phyloP scores from a whole-genome alignment of 78 protist genomes.

The Guillardia theta region DNA sequence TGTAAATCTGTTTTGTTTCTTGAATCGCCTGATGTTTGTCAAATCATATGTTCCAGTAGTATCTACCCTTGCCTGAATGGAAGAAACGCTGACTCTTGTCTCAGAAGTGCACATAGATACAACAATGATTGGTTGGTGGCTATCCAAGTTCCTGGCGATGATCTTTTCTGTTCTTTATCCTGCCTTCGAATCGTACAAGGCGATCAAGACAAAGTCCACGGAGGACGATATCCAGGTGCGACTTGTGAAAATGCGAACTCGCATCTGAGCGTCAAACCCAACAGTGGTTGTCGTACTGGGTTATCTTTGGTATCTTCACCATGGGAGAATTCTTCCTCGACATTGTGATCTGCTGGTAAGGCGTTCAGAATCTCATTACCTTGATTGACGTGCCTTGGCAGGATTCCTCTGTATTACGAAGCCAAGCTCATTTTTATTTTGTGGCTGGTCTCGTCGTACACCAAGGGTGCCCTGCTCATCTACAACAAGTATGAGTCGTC shows the following conservation, averaged over 20 bases:
- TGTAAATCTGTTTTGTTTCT: no score
- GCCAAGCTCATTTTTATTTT: background rate
- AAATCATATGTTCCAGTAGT: no score
- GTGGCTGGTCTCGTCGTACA: background rate
- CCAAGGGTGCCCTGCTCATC: background rate
- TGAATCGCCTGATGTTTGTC: no score
- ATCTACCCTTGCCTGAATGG: no score
- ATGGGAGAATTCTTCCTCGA: background rate
- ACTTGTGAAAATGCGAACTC: background rate
- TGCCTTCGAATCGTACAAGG: background rate
- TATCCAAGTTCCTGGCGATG: background rate
- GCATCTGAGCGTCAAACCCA: background rate
- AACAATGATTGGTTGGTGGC: background rate
- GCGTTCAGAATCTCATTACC: background rate
- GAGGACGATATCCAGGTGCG: background rate
- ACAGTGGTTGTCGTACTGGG: constrained; percentile 14
- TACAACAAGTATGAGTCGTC: no score
- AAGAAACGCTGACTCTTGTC: no score
- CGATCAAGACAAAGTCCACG: background rate
- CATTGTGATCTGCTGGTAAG: background rate
- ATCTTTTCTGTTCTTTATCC: background rate
- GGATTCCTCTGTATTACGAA: background rate
- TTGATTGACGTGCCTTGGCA: background rate
- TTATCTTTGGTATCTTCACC: background rate
- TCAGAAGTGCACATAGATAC: no score